Base-by-base conservation (phyloP, 2,329 filamentous ascomycete species). In the Penicillium palitans region DNA sequence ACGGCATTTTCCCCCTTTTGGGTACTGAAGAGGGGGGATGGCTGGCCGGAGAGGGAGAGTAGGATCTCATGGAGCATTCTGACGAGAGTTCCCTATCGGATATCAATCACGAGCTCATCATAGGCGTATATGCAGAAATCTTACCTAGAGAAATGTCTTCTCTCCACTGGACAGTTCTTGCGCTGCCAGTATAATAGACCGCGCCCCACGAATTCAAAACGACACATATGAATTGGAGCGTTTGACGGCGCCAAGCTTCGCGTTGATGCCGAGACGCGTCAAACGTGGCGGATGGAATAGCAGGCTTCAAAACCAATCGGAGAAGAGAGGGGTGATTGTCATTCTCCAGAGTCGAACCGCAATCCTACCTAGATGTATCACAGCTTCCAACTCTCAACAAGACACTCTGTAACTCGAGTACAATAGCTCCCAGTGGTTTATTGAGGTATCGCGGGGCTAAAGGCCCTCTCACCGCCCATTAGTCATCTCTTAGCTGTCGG, bases 61-160 rank as follows among this genome's bases (percentile, higher is more conserved):
- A 98, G 87, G 80, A 99, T 91, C 83, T 99, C 95, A 85, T 98
- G 95, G 76, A 99, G 90, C 95, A 99, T 99, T 66, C 69, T 77
- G 72, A 59, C 55, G 62, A 59, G 27, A 54, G 40, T 47, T 58
- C 50, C 41, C 55, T 58, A 48, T 58, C 12, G 35, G 21, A 25
- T 41, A 12, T 54, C 21, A 58, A 25, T 24, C 15, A 48, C 21
- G 6, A 42, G 37, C 37, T 24, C 9, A 10, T 35, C 42, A 31
- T 6, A 17, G 15, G 61, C 48, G 44, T 66, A 60, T 48, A 67
- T 70, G 54, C 27, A 21, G n/a, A 25, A 52, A 39, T 64, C 66
- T 42, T 55, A 74, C 68, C 70, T 69, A 37, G 64, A 66, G 29
- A 68, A 52, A 21, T 53, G 52, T 39, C 68, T 68, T 55, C 63